A percentile compares a stretch with the other conserved stretches of the same genome.
phyloP scores from a whole-genome alignment of 2,329 filamentous ascomycete species.

The Aureobasidium sp. region DNA sequence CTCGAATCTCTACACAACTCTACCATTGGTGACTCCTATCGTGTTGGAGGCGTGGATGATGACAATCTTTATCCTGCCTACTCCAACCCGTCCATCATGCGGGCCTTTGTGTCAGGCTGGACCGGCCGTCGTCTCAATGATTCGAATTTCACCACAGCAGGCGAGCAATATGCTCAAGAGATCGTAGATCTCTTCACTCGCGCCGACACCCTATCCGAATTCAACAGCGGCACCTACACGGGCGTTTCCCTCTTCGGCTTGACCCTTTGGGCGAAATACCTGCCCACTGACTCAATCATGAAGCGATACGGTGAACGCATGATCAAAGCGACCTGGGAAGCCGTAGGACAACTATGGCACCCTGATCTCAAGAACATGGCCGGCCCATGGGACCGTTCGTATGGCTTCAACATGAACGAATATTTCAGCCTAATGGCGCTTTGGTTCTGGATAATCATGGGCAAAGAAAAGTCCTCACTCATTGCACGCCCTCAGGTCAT shows the following conservation, averaged over 20 bases:
- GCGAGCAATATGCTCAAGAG: slow-evolving; percentile 50
- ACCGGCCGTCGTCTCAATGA: slow-evolving; percentile 49
- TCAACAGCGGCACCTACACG: slow-evolving; percentile 57
- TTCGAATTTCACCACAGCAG: slow-evolving; percentile 52
- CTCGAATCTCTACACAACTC: slow-evolving; percentile 49
- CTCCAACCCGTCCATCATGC: slow-evolving; percentile 56
- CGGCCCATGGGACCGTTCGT: slow-evolving; percentile 58
- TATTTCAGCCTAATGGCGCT: slow-evolving; percentile 53
- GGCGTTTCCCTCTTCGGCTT: slow-evolving; percentile 55
- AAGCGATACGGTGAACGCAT: slow-evolving; percentile 45
- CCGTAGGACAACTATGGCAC: slow-evolving; percentile 49
- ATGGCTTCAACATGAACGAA: slow-evolving; percentile 58
- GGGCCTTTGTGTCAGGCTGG: slow-evolving; percentile 56
- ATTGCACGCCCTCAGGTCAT: slow-evolving; percentile 43
- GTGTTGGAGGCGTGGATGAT: slow-evolving; percentile 51
- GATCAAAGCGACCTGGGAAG: slow-evolving; percentile 48
- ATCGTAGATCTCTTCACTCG: slow-evolving; percentile 52
- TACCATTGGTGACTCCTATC: slow-evolving; percentile 54
- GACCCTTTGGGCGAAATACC: slow-evolving; percentile 54
- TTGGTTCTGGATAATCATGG: slow-evolving; percentile 53
- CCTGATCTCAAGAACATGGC: slow-evolving; percentile 54
- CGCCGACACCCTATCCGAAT: slow-evolving; percentile 54
- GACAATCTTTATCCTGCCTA: slow-evolving; percentile 59
- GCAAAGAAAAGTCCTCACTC: slow-evolving; percentile 38
- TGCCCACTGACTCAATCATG: slow-evolving; percentile 49